Evolutionary conservation across 176 grass and related monocot species (phyloP).

Genomic region (Hordeum vulgare): DNA sequence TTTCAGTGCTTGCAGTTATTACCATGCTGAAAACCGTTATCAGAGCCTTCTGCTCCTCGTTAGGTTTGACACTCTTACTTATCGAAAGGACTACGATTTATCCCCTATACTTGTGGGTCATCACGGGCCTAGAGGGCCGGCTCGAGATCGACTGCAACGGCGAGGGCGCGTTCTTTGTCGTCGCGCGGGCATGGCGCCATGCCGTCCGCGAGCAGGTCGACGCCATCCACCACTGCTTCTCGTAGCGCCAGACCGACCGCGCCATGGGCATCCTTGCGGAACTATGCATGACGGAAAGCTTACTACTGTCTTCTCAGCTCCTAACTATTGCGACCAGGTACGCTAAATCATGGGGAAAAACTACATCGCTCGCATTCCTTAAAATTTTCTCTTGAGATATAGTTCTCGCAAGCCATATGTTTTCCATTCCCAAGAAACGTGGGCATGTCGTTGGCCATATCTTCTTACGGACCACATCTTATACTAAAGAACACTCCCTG

Average conservation of each 20-base stretch:
- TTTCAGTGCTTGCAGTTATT: no score
- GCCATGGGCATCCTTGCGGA: no score
- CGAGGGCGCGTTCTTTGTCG: slow-evolving; percentile 50
- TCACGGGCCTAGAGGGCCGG: not conserved
- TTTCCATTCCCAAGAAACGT: not conserved
- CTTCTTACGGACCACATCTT: slow-evolving; percentile 19
- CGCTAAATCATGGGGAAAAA: not conserved
- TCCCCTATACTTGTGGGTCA: no score
- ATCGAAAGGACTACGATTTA: no score
- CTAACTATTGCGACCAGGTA: slow-evolving; percentile 94
- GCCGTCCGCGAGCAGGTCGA: no score
- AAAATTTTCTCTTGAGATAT: not conserved
- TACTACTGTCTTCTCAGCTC: slow-evolving; percentile 86
- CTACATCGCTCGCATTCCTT: not conserved
- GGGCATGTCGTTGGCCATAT: not conserved
- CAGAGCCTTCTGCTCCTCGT: no score
- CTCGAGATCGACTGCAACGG: slow-evolving; percentile 59
- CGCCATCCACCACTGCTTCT: no score
- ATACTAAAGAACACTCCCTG: not conserved
- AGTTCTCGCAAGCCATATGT: not conserved
- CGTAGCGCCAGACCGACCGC: no score
- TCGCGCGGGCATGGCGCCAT: slow-evolving; percentile 37
- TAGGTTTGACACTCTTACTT: no score
- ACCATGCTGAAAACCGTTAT: no score
- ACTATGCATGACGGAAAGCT: slow-evolving; percentile 82